Evolutionary conservation across 805 yeast species (phyloP).

Genomic region (Starmerella sirachaensis): DNA sequence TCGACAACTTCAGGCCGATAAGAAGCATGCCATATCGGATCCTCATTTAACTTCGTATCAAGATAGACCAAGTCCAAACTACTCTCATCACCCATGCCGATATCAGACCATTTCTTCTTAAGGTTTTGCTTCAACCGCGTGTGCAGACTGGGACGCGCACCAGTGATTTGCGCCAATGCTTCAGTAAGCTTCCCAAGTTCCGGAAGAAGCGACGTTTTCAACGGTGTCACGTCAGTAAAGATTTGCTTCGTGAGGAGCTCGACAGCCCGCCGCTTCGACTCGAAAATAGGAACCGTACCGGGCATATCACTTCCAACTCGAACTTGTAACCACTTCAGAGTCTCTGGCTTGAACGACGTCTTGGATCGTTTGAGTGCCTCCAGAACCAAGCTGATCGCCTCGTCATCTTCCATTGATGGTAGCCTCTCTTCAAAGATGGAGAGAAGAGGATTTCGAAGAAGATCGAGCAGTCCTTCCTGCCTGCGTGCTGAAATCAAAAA

Average conservation of each 20-base stretch:
- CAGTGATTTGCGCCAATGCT: conserved; percentile 19
- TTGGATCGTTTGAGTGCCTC: conserved; percentile 9
- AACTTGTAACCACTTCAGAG: conserved; percentile 1
- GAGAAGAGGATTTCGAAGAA: conserved; percentile 20
- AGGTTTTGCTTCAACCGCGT: conserved; percentile 7
- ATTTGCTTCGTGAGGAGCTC: conserved; percentile 11
- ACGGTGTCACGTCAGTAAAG: not conserved
- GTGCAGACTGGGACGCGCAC: conserved; percentile 21
- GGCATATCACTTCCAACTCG: not conserved
- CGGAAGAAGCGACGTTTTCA: not conserved
- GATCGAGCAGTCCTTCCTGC: conserved; percentile 32
- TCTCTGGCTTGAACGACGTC: conserved; percentile 3
- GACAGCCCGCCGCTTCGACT: conserved; percentile 6
- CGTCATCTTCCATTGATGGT: conserved; percentile 6
- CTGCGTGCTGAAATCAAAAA: conserved; percentile 18
- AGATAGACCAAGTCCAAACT: conserved; percentile 18
- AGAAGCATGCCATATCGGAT: conserved; percentile 11
- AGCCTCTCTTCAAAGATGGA: conserved; percentile 10
- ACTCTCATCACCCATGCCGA: conserved; percentile 2
- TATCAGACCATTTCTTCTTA: conserved; percentile 7
- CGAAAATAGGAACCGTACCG: not conserved
- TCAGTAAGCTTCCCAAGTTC: conserved; percentile 6
- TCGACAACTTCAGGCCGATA: conserved; percentile 12
- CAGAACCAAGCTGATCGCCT: conserved; percentile 11
- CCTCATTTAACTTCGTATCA: conserved; percentile 7